Evolutionary conservation across 2,329 filamentous ascomycete genomes (phyloP), one percentile per base, ranked within the genome.

Genomic region (Nigrospora oryzae): DNA sequence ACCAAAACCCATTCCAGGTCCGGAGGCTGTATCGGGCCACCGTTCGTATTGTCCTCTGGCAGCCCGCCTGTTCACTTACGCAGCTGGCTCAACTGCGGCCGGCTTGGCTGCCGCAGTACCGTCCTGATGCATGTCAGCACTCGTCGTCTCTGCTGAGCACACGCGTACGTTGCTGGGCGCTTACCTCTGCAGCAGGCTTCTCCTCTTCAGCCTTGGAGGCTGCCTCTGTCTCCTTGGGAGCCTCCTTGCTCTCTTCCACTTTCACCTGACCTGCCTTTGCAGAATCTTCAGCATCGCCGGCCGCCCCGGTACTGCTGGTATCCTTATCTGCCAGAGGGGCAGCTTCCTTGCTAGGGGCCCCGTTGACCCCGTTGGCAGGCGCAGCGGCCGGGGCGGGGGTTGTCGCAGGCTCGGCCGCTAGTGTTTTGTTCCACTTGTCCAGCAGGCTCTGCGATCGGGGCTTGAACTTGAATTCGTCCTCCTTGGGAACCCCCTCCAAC

Each of bases 381-480:
- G 56, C 57, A 10, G 64, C 61, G 11, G 71, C 50, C 31, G 63
- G 50, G 13, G 63, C 53, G 14, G 63, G 59, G 11, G 68, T 59
- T 28, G 23, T 28, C 23, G 23, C 8, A 10, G 23, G 23, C 39
- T 84, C 83, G 14, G 68, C 70, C 32, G 79, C 78, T n/a, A 97
- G 74, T 33, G 89, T 75, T 63, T 86, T 84, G 63, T 86, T 94
- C 93, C 93, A 98, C 64, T 84, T 86, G 52, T 84, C 81, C n/a
- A 97, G 72, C 40, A 98, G 74, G 6, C 77, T 73, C 52, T 86
- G 77, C 33, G 89, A 90, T 42, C 93, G 84, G 52, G 82, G 73
- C 70, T 93, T 94, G 78, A 98, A 96, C 45, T 86, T 71, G 64
- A 84, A 94, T 53, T 95, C 86, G 33, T 90, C 86, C 52, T 98